Conservation (phyloP, 129 eudicot genomes). For the Silybum marianum region DNA sequence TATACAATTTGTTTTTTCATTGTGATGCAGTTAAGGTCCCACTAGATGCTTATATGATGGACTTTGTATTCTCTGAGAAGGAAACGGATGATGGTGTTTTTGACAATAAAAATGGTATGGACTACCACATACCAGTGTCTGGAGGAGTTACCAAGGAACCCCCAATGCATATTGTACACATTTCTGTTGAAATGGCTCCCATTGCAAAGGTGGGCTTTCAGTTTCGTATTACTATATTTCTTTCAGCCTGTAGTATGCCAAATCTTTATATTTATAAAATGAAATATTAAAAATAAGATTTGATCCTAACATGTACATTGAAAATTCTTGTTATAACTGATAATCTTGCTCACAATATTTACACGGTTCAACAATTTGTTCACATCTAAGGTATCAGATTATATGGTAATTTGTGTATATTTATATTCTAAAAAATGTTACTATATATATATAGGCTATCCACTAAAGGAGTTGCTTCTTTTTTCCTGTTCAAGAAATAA, state of each 20-base stretch:
- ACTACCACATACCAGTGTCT: constrained; percentile 87
- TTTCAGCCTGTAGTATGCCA: background rate
- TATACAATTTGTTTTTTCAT: background rate
- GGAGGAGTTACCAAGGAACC: constrained; percentile 91
- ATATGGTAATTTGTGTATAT: background rate
- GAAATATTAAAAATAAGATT: background rate
- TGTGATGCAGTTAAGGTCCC: constrained; percentile 84
- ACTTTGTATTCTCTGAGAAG: constrained; percentile 91
- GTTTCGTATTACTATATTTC: background rate
- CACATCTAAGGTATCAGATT: background rate
- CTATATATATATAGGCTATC: background rate
- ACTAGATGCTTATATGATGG: constrained; percentile 97
- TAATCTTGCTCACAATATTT: background rate
- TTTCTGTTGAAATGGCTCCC: constrained; percentile 99
- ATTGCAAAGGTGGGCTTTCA: constrained; percentile 81
- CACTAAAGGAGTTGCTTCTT: background rate
- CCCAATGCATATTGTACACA: constrained; percentile 96
- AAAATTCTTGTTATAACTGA: background rate
- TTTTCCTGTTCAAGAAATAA: background rate
- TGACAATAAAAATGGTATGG: constrained; percentile 91
- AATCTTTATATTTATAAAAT: too few species aligned
- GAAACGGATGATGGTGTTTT: constrained; percentile 87
- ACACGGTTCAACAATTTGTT: background rate
- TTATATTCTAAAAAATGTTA: too few species aligned
- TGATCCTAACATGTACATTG: background rate